Percentiles rank a stretch among this genome's conserved stretches.
Evolutionary conservation across 495 filamentous ascomycete species (phyloP).

Genomic region (Podospora appendiculata): DNA sequence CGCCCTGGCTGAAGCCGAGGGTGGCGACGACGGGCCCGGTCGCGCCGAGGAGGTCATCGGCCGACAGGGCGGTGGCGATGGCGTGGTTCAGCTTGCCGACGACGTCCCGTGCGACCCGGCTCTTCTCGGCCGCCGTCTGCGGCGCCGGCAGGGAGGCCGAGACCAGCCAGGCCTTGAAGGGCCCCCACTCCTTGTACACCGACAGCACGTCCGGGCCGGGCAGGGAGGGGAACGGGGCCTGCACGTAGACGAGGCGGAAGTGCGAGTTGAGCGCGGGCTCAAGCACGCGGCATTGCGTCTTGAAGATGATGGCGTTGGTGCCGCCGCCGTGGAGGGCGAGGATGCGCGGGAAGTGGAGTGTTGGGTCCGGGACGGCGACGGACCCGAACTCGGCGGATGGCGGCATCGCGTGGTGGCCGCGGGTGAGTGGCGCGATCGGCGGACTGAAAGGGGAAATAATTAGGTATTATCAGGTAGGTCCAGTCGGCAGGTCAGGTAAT

Average conservation of each 20-base stretch:
- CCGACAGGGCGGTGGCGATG: not conserved
- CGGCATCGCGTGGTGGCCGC: no score
- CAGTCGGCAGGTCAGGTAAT: no score
- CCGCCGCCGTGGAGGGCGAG: slow-evolving; percentile 65
- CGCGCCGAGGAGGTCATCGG: slow-evolving; percentile 34
- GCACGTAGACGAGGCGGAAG: slow-evolving; percentile 54
- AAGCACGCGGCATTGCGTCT: slow-evolving; percentile 48
- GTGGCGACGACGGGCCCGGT: slow-evolving; percentile 49
- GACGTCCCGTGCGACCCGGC: no score
- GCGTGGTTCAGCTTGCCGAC: no score
- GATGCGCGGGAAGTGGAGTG: slow-evolving; percentile 48
- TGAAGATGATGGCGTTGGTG: slow-evolving; percentile 53
- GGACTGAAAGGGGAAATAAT: no score
- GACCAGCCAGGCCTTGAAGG: slow-evolving; percentile 53
- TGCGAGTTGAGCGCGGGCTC: slow-evolving; percentile 30
- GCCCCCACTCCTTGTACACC: slow-evolving; percentile 47
- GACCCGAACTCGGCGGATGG: no score
- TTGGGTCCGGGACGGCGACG: not conserved
- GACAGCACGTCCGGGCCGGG: slow-evolving; percentile 44
- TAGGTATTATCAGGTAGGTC: no score
- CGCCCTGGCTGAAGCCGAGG: slow-evolving; percentile 52
- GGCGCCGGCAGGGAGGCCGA: slow-evolving; percentile 11
- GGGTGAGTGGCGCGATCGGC: no score
- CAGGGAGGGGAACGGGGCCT: slow-evolving; percentile 46
- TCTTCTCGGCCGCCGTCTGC: slow-evolving; percentile 17